Conservation (phyloP, 2,329 filamentous ascomycete species). For the Cladosporium sphaerospermum region DNA sequence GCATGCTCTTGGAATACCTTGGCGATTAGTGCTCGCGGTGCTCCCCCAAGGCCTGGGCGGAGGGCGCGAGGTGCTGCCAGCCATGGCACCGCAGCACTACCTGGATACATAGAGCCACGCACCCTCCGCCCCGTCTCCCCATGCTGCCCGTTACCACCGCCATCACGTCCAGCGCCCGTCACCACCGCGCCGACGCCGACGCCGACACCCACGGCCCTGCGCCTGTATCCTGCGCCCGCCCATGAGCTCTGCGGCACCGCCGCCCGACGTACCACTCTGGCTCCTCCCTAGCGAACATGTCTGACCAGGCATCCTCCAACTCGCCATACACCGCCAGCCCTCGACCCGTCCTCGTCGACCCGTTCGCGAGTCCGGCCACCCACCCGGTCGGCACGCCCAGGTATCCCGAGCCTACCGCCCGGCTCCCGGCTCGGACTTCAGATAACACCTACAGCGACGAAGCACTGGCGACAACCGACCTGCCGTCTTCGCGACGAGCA, state of each 20-base stretch:
- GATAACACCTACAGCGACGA: not conserved
- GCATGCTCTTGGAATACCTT: conserved; percentile 1
- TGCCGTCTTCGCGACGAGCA: not conserved
- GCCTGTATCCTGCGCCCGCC: not conserved
- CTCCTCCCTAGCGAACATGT: conserved; percentile 1
- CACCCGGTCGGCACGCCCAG: conserved; percentile 4
- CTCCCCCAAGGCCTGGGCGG: conserved; percentile 1
- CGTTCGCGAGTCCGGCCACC: conserved; percentile 8
- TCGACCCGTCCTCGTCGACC: conserved; percentile 4
- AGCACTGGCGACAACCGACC: not conserved
- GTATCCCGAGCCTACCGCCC: conserved; percentile 6
- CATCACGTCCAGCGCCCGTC: not conserved
- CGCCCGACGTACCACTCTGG: conserved; percentile 2
- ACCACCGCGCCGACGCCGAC: too few relatives aligned
- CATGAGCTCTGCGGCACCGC: conserved; percentile 5
- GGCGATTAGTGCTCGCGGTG: not conserved
- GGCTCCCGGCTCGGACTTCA: conserved; percentile 3
- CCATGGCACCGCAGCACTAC: conserved; percentile 7
- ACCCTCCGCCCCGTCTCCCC: not conserved
- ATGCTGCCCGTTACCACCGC: not conserved
- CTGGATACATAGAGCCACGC: conserved; percentile 6
- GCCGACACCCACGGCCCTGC: too few relatives aligned
- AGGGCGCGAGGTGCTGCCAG: not conserved
- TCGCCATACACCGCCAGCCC: not conserved
- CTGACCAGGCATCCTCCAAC: conserved; percentile 1